These are phyloP conservation scores for Nadsonia fulvescens DNA, from an alignment of 805 yeast genomes.

Conservation along the genomic window DNA sequence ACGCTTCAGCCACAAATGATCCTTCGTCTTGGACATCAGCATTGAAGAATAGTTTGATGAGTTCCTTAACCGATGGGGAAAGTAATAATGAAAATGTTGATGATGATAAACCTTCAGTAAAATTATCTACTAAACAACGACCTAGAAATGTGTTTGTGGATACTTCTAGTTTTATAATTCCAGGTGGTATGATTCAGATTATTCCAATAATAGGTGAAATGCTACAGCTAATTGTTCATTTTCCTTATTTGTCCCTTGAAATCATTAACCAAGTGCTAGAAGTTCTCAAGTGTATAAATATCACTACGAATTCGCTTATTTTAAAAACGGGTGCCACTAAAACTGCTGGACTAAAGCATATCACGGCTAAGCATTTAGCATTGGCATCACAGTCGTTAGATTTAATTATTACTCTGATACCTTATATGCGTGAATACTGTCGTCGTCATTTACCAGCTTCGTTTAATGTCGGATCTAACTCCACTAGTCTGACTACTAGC, in stretches of 20 bases:
- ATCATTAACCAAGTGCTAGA: slow-evolving; percentile 20
- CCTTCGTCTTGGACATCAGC: slow-evolving; percentile 30
- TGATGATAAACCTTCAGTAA: slow-evolving; percentile 21
- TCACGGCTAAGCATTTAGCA: slow-evolving; percentile 54
- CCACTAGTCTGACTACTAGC: too few relatives aligned
- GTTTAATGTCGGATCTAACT: too few relatives aligned
- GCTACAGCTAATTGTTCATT: slow-evolving; percentile 34
- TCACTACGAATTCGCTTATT: slow-evolving; percentile 39
- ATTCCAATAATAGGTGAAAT: slow-evolving; percentile 31
- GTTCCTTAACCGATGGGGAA: slow-evolving; percentile 6
- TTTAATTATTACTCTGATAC: slow-evolving; percentile 24
- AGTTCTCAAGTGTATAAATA: slow-evolving; percentile 32
- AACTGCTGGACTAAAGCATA: slow-evolving; percentile 56
- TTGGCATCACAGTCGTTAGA: slow-evolving; percentile 49
- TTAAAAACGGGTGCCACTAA: slow-evolving; percentile 61
- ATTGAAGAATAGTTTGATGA: slow-evolving; percentile 8
- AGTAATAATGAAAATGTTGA: slow-evolving; percentile 12
- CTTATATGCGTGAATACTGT: slow-evolving; percentile 19
- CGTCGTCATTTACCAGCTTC: slow-evolving; percentile 19
- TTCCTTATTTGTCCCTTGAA: slow-evolving; percentile 26
- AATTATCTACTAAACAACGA: slow-evolving; percentile 6
- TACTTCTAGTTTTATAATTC: slow-evolving; percentile 39
- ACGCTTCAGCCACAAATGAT: slow-evolving; percentile 28
- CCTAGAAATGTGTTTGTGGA: slow-evolving; percentile 24
- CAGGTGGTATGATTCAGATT: slow-evolving; percentile 28